Evolutionary conservation across 441 rosid genomes (phyloP).

Genomic region (Syzygium syzygioides): DNA sequence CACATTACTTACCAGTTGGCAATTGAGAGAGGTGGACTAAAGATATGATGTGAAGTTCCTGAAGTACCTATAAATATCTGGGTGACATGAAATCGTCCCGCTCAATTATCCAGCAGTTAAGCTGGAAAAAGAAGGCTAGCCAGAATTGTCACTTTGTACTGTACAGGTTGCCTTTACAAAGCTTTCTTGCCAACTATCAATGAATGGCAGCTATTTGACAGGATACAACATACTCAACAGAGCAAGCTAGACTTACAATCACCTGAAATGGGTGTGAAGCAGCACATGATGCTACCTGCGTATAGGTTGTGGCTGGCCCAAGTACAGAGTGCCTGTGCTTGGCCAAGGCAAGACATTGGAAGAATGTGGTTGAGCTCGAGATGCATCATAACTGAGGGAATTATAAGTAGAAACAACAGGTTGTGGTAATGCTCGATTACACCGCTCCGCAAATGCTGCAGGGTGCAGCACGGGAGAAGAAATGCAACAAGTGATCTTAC

Average conservation of each 20-base stretch:
- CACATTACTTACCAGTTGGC: neutral
- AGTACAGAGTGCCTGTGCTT: neutral
- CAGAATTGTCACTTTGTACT: neutral
- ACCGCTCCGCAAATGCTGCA: neutral
- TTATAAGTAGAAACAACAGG: neutral
- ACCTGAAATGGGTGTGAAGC: neutral
- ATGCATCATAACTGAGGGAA: neutral
- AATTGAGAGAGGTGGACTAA: neutral
- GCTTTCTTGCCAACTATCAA: neutral
- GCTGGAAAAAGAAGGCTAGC: neutral
- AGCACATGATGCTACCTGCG: neutral
- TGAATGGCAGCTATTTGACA: neutral
- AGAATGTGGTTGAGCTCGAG: neutral
- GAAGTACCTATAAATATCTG: neutral
- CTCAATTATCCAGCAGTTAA: neutral
- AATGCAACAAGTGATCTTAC: neutral
- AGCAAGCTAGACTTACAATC: neutral
- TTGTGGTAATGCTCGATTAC: neutral
- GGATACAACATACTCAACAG: neutral
- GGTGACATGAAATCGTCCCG: neutral
- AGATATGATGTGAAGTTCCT: neutral
- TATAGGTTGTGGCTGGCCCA: neutral
- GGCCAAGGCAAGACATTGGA: conserved; percentile 2
- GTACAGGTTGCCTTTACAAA: neutral
- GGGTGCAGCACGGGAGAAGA: neutral